These are phyloP conservation scores for Delitschia confertaspora DNA, from an alignment of 495 filamentous ascomycete genomes.

Conservation along the genomic window DNA sequence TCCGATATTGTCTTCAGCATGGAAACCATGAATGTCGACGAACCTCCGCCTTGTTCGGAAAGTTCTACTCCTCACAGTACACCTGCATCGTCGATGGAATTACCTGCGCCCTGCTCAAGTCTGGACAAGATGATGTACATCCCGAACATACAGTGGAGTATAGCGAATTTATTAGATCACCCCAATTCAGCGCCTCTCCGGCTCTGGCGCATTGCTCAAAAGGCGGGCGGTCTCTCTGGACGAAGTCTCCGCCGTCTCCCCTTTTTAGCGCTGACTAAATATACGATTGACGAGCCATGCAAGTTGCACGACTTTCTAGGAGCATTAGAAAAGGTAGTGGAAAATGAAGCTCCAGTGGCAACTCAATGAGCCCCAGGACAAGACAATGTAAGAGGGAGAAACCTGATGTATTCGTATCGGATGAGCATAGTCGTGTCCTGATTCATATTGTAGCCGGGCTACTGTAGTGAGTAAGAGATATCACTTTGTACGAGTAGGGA, in stretches of 20 bases:
- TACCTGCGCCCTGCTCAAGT: neutral
- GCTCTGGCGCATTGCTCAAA: slow-evolving; percentile 12
- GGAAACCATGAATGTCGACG: neutral
- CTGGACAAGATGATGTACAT: slow-evolving; percentile 12
- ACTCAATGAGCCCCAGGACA: too few species aligned
- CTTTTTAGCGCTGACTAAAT: slow-evolving; percentile 31
- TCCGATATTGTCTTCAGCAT: neutral
- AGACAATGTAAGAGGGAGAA: too few species aligned
- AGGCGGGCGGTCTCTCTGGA: slow-evolving; percentile 31
- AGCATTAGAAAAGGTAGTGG: slow-evolving; percentile 27
- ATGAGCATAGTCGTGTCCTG: too few species aligned
- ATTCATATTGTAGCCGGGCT: too few species aligned
- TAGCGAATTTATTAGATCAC: slow-evolving; percentile 11
- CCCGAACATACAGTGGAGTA: slow-evolving; percentile 12
- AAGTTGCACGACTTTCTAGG: slow-evolving; percentile 25
- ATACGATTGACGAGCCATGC: slow-evolving; percentile 30
- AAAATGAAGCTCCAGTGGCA: slow-evolving; percentile 12
- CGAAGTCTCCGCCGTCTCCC: slow-evolving; percentile 33
- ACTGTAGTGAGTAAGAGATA: too few species aligned
- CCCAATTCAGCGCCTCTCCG: slow-evolving; percentile 6
- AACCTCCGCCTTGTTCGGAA: too few species aligned
- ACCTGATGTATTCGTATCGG: too few species aligned
- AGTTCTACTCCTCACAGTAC: too few species aligned
- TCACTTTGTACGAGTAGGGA: too few species aligned
- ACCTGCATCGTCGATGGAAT: too few species aligned